A percentile compares a stretch with the other conserved stretches of the same genome.
phyloP scores from a whole-genome alignment of 2,329 filamentous ascomycete genomes.

The Amesomyces nigricolor region DNA sequence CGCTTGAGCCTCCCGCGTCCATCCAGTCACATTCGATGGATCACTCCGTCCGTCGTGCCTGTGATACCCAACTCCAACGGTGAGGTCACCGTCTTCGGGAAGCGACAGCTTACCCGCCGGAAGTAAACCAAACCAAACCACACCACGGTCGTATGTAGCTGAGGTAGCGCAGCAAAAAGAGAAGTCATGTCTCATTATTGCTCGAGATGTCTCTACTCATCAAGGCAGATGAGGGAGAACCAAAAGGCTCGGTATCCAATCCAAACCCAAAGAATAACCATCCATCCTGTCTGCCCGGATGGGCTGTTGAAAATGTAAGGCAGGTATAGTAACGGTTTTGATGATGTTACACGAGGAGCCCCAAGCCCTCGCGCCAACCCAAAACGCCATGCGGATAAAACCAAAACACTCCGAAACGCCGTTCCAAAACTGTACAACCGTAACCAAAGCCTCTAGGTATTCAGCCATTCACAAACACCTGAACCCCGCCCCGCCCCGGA shows the following conservation, averaged over 20 bases:
- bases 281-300: slow-evolving; percentile 7
- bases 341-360: slow-evolving; percentile 2
- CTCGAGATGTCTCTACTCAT: neutral
- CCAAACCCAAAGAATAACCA: neutral
- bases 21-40: too few relatives aligned
- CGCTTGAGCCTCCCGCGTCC: too few relatives aligned
- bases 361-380: neutral
- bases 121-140: neutral
- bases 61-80: too few relatives aligned
- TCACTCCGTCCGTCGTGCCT: too few relatives aligned
- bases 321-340: neutral
- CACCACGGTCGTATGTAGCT: neutral
- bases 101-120: too few relatives aligned
- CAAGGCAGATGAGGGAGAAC: neutral
- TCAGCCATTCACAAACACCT: slow-evolving; percentile 14
- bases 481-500: slow-evolving; percentile 1
- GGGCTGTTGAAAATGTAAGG: neutral
- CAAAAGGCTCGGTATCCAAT: neutral
- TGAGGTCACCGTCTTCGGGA: too few relatives aligned
- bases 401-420: neutral
- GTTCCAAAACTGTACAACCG: neutral
- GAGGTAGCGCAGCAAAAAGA: neutral
- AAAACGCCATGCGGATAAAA: neutral
- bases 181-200: slow-evolving; percentile 15
- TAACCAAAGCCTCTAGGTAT: neutral